Evolutionary conservation across 1,284 basidiomycete species (phyloP).

Genomic region (Exobasidium rhododendri): DNA sequence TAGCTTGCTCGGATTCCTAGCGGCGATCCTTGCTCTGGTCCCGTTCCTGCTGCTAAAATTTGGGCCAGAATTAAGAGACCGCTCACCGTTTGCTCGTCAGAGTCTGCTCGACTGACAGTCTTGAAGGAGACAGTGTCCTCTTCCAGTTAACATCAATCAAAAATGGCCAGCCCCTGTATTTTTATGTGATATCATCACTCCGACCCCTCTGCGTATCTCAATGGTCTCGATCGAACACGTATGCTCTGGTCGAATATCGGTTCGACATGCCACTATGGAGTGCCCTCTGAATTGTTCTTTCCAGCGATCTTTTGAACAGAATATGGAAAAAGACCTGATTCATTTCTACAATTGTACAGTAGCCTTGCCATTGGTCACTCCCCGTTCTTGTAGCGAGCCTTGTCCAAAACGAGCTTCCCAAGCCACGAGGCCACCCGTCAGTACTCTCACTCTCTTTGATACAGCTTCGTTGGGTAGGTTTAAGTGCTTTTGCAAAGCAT

Average conservation of each 20-base stretch:
- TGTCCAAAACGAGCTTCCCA: constrained; percentile 34
- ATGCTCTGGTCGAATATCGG: no score
- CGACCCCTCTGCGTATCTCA: no score
- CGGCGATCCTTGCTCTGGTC: constrained; percentile 64
- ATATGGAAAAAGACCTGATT: no score
- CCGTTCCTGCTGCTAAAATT: constrained; percentile 66
- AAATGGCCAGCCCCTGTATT: neutral
- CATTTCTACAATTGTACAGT: constrained; percentile 26
- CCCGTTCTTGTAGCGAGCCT: constrained; percentile 23
- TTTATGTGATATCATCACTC: no score
- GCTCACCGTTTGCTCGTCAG: constrained; percentile 12
- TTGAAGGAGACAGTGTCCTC: neutral
- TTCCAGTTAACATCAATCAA: neutral
- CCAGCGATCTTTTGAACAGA: no score
- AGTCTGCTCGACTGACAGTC: neutral
- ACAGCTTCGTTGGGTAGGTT: constrained; percentile 13
- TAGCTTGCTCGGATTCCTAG: constrained; percentile 65
- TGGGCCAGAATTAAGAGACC: constrained; percentile 53
- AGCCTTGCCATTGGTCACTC: constrained; percentile 27
- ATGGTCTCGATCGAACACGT: no score
- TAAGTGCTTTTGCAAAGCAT: constrained; percentile 34
- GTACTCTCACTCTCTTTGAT: constrained; percentile 28
- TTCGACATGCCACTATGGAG: no score
- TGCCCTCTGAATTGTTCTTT: no score
- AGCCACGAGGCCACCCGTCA: constrained; percentile 46